Conservation (phyloP, 2,329 filamentous ascomycete species). For the Tolypocladium album region DNA sequence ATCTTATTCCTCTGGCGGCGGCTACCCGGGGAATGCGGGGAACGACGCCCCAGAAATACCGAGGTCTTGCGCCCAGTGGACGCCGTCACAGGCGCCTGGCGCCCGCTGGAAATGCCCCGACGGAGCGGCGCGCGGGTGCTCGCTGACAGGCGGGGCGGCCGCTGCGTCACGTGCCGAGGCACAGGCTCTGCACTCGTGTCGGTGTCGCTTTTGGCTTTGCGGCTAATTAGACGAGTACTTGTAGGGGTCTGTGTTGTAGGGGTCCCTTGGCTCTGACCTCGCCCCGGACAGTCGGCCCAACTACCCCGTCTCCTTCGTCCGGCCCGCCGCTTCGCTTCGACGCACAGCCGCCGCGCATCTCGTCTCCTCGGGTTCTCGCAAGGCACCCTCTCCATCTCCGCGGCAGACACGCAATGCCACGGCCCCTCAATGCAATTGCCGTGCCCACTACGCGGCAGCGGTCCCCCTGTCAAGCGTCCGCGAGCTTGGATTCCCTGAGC, state of each 20-base stretch:
- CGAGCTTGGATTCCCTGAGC: too few relatives aligned
- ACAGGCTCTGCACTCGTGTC: background rate
- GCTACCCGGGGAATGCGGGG: background rate
- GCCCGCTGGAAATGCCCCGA: background rate
- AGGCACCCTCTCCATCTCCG: too few relatives aligned
- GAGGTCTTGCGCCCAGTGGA: constrained; percentile 15
- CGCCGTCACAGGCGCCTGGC: background rate
- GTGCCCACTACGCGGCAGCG: too few relatives aligned
- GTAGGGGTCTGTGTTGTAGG: too few relatives aligned
- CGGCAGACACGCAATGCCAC: too few relatives aligned
- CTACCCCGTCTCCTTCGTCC: background rate
- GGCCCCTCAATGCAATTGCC: background rate
- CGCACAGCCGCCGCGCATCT: background rate
- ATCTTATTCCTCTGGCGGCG: background rate
- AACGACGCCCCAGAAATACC: constrained; percentile 6
- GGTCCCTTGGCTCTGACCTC: too few relatives aligned
- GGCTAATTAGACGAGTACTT: too few relatives aligned
- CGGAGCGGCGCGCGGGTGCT: background rate
- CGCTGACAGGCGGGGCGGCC: background rate
- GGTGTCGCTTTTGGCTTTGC: too few relatives aligned
- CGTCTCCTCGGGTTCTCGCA: too few relatives aligned
- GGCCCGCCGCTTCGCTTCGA: background rate
- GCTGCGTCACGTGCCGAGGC: background rate
- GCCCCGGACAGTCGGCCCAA: background rate
- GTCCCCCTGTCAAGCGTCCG: too few relatives aligned